phyloP scores from a whole-genome alignment of 495 filamentous ascomycete species.

The Parathielavia appendiculata region DNA sequence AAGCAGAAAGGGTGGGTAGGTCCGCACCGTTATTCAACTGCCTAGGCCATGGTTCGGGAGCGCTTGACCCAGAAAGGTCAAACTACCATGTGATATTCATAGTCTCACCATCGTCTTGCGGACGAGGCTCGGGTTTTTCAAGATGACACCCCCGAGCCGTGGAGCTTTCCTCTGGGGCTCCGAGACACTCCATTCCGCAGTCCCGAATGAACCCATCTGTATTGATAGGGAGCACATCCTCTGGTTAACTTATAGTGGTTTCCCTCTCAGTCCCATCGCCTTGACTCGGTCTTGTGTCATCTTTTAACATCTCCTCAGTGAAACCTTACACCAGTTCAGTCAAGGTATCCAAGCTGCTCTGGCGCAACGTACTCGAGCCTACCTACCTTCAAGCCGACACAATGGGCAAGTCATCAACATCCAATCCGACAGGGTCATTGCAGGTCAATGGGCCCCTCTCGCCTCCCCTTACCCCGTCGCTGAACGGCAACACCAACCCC shows the following conservation, averaged over 20 bases:
- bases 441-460: constrained; percentile 24
- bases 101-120: neutral
- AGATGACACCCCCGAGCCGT: neutral
- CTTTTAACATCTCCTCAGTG: neutral
- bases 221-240: too few species aligned
- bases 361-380: neutral
- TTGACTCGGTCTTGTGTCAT: neutral
- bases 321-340: neutral
- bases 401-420: constrained; percentile 9
- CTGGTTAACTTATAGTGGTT: too few species aligned
- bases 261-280: too few species aligned
- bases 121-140: constrained; percentile 14
- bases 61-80: constrained; percentile 13
- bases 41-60: neutral
- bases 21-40: neutral
- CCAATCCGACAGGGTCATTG: constrained; percentile 8
- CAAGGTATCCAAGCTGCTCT: neutral
- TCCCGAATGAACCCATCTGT: neutral
- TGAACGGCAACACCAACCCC: constrained; percentile 10
- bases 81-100: constrained; percentile 4
- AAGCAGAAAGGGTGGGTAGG: neutral
- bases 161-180: neutral
- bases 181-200: neutral
- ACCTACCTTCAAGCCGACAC: neutral
- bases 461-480: constrained; percentile 28